Evolutionary conservation across 495 filamentous ascomycete genomes (phyloP).

Genomic region (Sordaria brevicollis): DNA sequence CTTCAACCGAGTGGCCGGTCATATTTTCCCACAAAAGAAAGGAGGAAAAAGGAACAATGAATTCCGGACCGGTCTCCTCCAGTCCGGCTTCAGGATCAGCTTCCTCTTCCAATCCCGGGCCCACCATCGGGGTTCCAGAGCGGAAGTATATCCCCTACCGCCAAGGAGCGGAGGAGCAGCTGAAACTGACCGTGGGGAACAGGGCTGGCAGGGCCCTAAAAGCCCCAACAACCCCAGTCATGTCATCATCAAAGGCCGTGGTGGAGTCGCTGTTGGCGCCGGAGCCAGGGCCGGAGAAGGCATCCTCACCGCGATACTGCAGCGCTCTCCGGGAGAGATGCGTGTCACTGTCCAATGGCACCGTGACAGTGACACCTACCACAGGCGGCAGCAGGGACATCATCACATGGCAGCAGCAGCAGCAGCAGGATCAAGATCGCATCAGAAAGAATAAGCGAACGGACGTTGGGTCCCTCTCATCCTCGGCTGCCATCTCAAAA

Average conservation of each 20-base stretch:
- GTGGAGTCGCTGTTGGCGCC: not conserved
- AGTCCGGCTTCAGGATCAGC: not conserved
- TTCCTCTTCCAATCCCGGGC: not conserved
- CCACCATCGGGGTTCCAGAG: not conserved
- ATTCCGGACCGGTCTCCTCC: not conserved
- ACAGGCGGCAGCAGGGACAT: not conserved
- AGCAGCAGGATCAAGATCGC: not conserved
- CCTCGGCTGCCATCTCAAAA: too few relatives aligned
- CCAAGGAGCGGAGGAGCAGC: not conserved
- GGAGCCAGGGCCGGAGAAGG: not conserved
- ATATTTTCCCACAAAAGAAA: not conserved
- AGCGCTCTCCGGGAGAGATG: not conserved
- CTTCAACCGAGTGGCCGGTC: not conserved
- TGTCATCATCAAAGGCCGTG: not conserved
- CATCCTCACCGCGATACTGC: not conserved
- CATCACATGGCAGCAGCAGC: not conserved
- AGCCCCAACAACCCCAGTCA: not conserved
- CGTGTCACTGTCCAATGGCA: not conserved
- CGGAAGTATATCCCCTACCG: not conserved
- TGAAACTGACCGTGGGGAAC: not conserved
- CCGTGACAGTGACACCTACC: not conserved
- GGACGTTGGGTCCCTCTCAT: not conserved
- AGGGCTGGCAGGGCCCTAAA: not conserved
- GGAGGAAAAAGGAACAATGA: not conserved
- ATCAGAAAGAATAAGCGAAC: not conserved